These are phyloP conservation scores for Ustilago lituana DNA, from an alignment of 1,284 basidiomycete genomes.

Conservation along the genomic window DNA sequence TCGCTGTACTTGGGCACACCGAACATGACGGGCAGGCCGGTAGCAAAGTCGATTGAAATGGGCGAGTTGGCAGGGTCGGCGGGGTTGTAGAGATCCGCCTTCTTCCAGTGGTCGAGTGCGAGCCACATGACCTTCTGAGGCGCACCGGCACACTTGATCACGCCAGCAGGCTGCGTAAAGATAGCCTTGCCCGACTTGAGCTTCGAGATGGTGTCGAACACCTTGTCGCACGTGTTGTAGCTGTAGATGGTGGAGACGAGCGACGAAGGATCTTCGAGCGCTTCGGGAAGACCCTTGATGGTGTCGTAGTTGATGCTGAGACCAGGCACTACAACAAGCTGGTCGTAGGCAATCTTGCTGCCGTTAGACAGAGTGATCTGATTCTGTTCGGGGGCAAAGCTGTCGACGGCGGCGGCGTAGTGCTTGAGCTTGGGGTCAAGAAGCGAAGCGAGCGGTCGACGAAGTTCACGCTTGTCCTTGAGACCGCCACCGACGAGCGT, in stretches of 20 bases:
- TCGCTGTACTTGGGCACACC: slow-evolving; percentile 84
- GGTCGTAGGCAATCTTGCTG: slow-evolving; percentile 79
- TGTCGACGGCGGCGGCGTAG: slow-evolving; percentile 78
- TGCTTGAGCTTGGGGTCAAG: slow-evolving; percentile 74
- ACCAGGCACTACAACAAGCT: slow-evolving; percentile 87
- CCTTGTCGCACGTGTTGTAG: slow-evolving; percentile 59
- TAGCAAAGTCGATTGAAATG: slow-evolving; percentile 80
- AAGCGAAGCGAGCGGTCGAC: slow-evolving; percentile 72
- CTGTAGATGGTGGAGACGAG: slow-evolving; percentile 94
- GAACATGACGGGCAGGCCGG: slow-evolving; percentile 91
- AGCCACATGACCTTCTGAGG: slow-evolving; percentile 69
- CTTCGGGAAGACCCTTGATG: slow-evolving; percentile 81
- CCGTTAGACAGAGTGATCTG: slow-evolving; percentile 78
- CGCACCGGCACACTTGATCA: slow-evolving; percentile 92
- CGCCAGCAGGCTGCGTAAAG: slow-evolving; percentile 94
- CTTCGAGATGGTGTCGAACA: slow-evolving; percentile 69
- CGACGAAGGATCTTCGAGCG: slow-evolving; percentile 78
- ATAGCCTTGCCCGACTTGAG: slow-evolving; percentile 83
- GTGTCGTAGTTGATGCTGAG: slow-evolving; percentile 79
- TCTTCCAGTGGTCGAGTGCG: slow-evolving; percentile 61
- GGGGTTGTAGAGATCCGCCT: slow-evolving; percentile 49
- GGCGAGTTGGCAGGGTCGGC: slow-evolving; percentile 68
- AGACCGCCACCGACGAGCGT: slow-evolving; percentile 91
- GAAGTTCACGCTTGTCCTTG: slow-evolving; percentile 74
- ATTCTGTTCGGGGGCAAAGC: slow-evolving; percentile 79